Evolutionary conservation across 306 rosid genomes (phyloP).

Genomic region (Prunus davidiana): DNA sequence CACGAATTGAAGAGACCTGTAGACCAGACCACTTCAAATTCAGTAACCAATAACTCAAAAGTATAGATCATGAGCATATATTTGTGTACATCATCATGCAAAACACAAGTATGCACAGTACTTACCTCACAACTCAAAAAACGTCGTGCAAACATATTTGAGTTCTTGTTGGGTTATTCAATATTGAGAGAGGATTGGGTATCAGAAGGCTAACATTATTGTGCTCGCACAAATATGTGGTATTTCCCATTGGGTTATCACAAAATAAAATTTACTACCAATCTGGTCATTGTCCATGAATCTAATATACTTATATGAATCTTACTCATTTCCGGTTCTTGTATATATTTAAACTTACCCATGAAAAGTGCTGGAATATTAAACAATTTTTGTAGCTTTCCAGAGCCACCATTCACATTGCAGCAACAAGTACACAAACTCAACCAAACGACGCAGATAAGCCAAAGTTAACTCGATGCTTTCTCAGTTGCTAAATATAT

Average conservation of each 20-base stretch:
- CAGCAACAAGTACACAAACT: not conserved
- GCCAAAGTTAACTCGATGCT: not conserved
- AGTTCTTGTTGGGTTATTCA: not conserved
- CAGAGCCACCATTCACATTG: not conserved
- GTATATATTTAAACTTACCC: not conserved
- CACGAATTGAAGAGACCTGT: conserved; percentile 95
- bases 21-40: conserved; percentile 31
- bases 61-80: not conserved
- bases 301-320: not conserved
- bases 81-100: conserved; percentile 10
- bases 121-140: not conserved
- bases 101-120: conserved; percentile 1
- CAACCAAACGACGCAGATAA: not conserved
- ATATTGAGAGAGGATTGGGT: too few species aligned
- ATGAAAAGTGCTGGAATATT: not conserved
- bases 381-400: not conserved
- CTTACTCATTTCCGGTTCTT: not conserved
- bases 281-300: not conserved
- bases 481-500: not conserved
- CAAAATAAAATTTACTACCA: not conserved
- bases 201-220: not conserved
- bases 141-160: not conserved
- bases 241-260: not conserved
- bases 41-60: conserved; percentile 19
- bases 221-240: not conserved